Conservation (phyloP, 345 rosid genomes). For the Barbarea vulgaris region DNA sequence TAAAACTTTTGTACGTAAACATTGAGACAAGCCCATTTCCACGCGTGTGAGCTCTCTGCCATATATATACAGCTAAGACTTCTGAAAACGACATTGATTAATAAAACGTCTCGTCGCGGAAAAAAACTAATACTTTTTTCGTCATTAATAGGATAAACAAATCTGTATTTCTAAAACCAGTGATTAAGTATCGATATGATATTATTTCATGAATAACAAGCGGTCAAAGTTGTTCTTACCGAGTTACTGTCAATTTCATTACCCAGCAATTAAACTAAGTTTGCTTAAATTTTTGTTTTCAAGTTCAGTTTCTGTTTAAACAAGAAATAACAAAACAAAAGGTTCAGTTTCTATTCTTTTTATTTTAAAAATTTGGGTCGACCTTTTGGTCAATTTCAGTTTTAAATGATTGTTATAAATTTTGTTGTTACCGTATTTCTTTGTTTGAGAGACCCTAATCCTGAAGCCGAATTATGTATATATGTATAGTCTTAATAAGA, state of each 20-base stretch:
- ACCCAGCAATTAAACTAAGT: neutral
- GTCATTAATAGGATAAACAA: neutral
- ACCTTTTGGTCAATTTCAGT: neutral
- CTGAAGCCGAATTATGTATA: neutral
- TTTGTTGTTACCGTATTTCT: neutral
- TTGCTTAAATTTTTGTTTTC: neutral
- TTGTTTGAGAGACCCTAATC: neutral
- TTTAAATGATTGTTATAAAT: neutral
- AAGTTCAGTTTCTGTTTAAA: neutral
- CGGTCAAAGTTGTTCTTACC: slow-evolving; percentile 25
- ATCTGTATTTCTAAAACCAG: neutral
- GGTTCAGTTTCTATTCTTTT: neutral
- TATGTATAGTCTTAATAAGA: neutral
- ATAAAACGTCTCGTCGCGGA: slow-evolving; percentile 2
- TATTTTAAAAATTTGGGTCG: neutral
- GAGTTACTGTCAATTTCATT: slow-evolving; percentile 8
- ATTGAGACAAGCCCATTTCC: slow-evolving; percentile 31
- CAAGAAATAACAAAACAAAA: too few relatives aligned
- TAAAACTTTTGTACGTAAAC: slow-evolving; percentile 18
- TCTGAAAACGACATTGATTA: slow-evolving; percentile 33
- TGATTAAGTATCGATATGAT: neutral
- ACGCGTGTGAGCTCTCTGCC: slow-evolving; percentile 41
- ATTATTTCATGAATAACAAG: neutral
- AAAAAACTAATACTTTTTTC: neutral
- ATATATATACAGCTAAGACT: slow-evolving; percentile 34